Conservation (phyloP, 768 basidiomycete species). For the Lactarius vividus region DNA sequence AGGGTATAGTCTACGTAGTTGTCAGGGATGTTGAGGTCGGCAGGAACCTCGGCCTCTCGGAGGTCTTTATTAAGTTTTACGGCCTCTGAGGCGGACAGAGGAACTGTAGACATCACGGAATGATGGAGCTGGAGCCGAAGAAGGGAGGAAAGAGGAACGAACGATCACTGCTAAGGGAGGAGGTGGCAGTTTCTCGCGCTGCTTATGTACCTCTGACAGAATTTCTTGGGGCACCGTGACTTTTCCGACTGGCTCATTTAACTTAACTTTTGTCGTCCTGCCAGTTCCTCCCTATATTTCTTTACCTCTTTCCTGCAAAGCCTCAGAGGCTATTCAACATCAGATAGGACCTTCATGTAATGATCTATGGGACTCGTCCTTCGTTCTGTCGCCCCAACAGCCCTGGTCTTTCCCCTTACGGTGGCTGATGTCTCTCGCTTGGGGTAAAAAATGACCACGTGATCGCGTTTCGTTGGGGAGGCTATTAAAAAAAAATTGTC, state of each 20-base stretch:
- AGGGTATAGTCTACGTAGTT: slow-evolving; percentile 58
- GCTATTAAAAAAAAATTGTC: background rate
- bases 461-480: slow-evolving; percentile 26
- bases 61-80: slow-evolving; percentile 29
- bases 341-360: background rate
- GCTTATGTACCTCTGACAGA: slow-evolving; percentile 22
- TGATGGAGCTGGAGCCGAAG: slow-evolving; percentile 25
- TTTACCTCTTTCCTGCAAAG: background rate
- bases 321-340: background rate
- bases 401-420: background rate
- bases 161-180: background rate
- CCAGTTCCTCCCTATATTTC: background rate
- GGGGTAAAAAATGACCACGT: slow-evolving; percentile 23
- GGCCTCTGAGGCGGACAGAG: slow-evolving; percentile 29
- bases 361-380: background rate
- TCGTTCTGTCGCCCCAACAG: background rate
- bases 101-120: slow-evolving; percentile 34
- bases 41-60: slow-evolving; percentile 31
- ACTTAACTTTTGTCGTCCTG: background rate
- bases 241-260: background rate
- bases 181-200: background rate
- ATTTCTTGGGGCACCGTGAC: background rate
- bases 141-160: slow-evolving; percentile 9
- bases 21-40: slow-evolving; percentile 47
- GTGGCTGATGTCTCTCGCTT: background rate